Base-by-base conservation (phyloP, 371 early-diverging fungal species). In the Mortierella sp. region DNA sequence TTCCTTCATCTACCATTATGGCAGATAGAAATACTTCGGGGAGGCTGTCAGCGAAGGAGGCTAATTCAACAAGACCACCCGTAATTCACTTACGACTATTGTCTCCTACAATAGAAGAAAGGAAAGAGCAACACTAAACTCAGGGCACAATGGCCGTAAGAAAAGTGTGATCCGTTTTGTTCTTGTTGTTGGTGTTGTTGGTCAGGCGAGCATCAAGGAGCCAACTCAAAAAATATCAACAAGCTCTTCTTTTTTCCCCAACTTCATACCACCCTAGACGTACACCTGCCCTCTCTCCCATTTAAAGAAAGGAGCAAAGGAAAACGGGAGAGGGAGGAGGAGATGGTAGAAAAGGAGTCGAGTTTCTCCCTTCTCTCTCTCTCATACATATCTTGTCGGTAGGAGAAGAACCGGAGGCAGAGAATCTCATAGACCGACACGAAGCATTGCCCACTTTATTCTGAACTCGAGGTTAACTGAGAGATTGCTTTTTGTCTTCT, bases 161-260 rank as follows among this genome's bases (percentile, higher is more conserved):
- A 24, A 24, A 12, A 56, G 4, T 27, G 56, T 58, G 60, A 60
- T 32, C 58, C 29, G 3, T 60, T 32, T 60, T 32, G 5, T 60
- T 51, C 5, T 51, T 48, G 48, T 1, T 48, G 41, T 60, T 32
- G 14, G 32, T 51, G 21, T 51, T 51, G 51, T 18, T 46, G 65
- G 65, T 65, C 65, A 65, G 65, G 65, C 65, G 65, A 65, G 65
- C 38, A 65, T 65, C 65, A 65, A 21, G 8, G 21, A 38, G 65
- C 65, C 65, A 65, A 65, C 65, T 65, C 65, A 65, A 65, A 65
- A 65, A 35, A 65, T 21, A n/a, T 32, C 38, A 38, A 18, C 18
- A 6, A 65, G 65, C 38, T 65, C 65, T 65, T 58, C 14, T 27
- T 8, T n/a, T 2, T 7, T 27, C 41, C 7, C 41, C 4, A 4